Conservation (phyloP, 345 rosid genomes). For the Melaleuca quinquenervia region DNA sequence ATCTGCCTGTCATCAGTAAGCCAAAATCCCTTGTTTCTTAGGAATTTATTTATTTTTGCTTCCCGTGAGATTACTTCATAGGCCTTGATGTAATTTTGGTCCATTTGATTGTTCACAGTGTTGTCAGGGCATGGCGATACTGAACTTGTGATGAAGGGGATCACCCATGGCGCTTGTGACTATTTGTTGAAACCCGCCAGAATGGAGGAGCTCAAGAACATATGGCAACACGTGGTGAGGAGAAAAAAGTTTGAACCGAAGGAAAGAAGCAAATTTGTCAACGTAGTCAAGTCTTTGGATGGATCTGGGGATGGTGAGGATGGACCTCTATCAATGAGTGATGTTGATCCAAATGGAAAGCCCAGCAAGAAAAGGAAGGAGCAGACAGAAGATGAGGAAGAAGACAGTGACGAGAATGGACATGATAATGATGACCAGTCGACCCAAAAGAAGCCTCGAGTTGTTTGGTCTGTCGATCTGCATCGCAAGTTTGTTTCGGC, state of each 20-base stretch:
- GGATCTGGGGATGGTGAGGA: constrained; percentile 16
- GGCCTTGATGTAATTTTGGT: background rate
- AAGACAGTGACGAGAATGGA: constrained; percentile 39
- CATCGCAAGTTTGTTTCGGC: constrained; percentile 70
- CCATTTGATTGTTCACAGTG: constrained; percentile 34
- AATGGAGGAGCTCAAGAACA: constrained; percentile 79
- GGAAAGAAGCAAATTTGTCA: constrained; percentile 19
- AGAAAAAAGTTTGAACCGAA: constrained; percentile 33
- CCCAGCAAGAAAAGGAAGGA: constrained; percentile 61
- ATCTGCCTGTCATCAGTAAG: constrained; percentile 50
- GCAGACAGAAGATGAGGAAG: constrained; percentile 67
- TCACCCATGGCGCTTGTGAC: constrained; percentile 91
- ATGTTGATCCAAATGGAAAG: constrained; percentile 44
- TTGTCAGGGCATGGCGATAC: constrained; percentile 73
- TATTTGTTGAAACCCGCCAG: constrained; percentile 89
- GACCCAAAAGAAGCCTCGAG: constrained; percentile 71
- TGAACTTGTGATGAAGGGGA: constrained; percentile 82
- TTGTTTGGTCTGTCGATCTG: constrained; percentile 73
- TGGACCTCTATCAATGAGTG: constrained; percentile 15
- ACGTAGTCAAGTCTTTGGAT: constrained; percentile 20
- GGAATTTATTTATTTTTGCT: background rate
- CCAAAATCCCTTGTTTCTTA: background rate
- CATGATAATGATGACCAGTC: constrained; percentile 46
- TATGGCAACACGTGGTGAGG: constrained; percentile 94
- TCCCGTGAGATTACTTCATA: background rate